Evolutionary conservation across 1,284 basidiomycete genomes (phyloP).

Genomic region (Chalciporus piperatoides): DNA sequence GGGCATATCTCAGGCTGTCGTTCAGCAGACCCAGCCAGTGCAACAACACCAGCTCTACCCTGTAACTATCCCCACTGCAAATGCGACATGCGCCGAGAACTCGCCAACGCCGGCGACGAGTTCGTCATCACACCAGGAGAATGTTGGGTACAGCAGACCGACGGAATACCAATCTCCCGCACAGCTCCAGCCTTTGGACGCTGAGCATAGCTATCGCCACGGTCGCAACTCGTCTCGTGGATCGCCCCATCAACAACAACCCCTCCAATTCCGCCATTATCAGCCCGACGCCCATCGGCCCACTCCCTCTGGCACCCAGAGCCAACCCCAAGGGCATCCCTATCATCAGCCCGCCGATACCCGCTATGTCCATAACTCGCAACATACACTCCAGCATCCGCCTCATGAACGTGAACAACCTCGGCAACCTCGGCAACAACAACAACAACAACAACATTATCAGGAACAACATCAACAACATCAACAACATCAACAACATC

Average conservation of each 20-base stretch:
- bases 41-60: slow-evolving; percentile 17
- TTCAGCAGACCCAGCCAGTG: slow-evolving; percentile 1
- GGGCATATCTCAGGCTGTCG: not conserved
- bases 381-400: slow-evolving; percentile 12
- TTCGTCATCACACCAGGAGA: slow-evolving; percentile 7
- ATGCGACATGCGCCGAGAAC: not conserved
- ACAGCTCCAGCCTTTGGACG: slow-evolving; percentile 1
- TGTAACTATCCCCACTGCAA: slow-evolving; percentile 19
- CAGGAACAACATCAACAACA: not conserved
- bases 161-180: not conserved
- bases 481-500: slow-evolving; percentile 11
- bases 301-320: slow-evolving; percentile 12
- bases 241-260: slow-evolving; percentile 4
- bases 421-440: no score
- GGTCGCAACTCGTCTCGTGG: slow-evolving; percentile 4
- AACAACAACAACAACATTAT: not conserved
- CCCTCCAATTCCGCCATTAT: slow-evolving; percentile 8
- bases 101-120: slow-evolving; percentile 1
- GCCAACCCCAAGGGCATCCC: slow-evolving; percentile 22
- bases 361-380: slow-evolving; percentile 11
- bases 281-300: slow-evolving; percentile 17
- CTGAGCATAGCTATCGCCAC: slow-evolving; percentile 4
- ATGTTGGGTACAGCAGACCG: slow-evolving; percentile 4
- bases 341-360: slow-evolving; percentile 22
- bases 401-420: slow-evolving; percentile 16